phyloP scores from a whole-genome alignment of 768 basidiomycete species.

The Asterophora lycoperdoides region DNA sequence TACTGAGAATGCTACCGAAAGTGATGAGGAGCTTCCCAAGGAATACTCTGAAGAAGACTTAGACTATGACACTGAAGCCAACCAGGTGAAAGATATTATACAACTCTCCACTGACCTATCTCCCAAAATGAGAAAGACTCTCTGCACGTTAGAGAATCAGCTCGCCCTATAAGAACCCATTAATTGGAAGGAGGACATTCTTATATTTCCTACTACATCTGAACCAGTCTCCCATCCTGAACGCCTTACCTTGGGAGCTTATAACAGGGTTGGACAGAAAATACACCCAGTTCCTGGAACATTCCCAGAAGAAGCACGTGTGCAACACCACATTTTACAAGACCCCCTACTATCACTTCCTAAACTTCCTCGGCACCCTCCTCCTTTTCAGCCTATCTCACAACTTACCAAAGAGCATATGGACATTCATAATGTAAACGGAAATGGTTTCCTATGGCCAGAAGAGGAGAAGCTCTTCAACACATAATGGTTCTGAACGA shows the following conservation, averaged over 20 bases:
- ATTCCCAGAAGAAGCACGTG: slow-evolving; percentile 7
- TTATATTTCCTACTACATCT: not conserved
- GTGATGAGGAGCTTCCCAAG: too few species aligned
- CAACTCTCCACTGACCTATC: too few species aligned
- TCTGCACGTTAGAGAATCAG: too few species aligned
- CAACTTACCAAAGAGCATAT: not conserved
- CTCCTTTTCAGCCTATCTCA: slow-evolving; percentile 2
- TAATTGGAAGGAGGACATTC: not conserved
- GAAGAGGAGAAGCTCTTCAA: too few species aligned
- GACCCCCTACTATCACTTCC: not conserved
- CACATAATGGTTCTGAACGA: not conserved
- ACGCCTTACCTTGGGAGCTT: not conserved
- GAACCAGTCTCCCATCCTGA: not conserved
- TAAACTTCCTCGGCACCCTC: slow-evolving; percentile 6
- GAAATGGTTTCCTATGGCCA: not conserved
- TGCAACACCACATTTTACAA: not conserved
- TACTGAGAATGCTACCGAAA: too few species aligned
- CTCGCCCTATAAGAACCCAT: not conserved
- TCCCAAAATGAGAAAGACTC: too few species aligned
- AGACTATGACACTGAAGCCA: too few species aligned
- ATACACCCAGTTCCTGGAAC: slow-evolving; percentile 1
- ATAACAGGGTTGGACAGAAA: slow-evolving; percentile 5
- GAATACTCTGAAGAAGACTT: too few species aligned
- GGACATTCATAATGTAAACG: not conserved
- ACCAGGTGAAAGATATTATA: too few species aligned